Evolutionary conservation across 2,329 filamentous ascomycete species (phyloP).

Genomic region (Alternaria atra): DNA sequence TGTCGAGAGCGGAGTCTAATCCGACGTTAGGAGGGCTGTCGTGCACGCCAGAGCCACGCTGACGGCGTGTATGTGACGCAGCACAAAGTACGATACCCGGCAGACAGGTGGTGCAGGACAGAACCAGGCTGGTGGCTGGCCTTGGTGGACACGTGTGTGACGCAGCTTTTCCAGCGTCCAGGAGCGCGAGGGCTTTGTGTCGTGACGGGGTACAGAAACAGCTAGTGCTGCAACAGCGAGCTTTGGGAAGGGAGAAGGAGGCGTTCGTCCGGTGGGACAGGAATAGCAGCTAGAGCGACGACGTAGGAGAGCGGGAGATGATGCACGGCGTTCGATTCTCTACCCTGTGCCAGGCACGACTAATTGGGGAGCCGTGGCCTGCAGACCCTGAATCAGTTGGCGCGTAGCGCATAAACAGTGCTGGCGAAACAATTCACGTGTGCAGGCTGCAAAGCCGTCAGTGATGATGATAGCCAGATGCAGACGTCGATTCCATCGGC

Average conservation of each 20-base stretch:
- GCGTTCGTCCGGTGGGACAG: conserved; percentile 36
- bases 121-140: conserved; percentile 47
- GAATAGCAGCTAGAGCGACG: conserved; percentile 31
- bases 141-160: conserved; percentile 32
- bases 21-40: conserved; percentile 33
- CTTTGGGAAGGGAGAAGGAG: conserved; percentile 31
- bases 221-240: conserved; percentile 38
- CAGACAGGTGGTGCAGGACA: conserved; percentile 45
- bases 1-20: conserved; percentile 34
- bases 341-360: conserved; percentile 22
- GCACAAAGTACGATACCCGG: conserved; percentile 39
- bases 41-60: conserved; percentile 40
- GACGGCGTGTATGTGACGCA: conserved; percentile 36
- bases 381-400: conserved; percentile 21
- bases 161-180: conserved; percentile 37
- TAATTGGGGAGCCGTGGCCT: conserved; percentile 7
- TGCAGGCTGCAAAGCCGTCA: background rate
- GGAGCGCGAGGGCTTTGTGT: conserved; percentile 33
- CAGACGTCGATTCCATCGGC: background rate
- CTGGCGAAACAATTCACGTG: background rate
- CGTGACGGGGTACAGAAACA: conserved; percentile 28
- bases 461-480: background rate
- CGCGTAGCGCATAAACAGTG: background rate
- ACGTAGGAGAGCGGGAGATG: conserved; percentile 28
- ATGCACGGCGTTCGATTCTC: conserved; percentile 29